Evolutionary conservation across 495 filamentous ascomycete genomes (phyloP).

Genomic region (Terfezia claveryi): DNA sequence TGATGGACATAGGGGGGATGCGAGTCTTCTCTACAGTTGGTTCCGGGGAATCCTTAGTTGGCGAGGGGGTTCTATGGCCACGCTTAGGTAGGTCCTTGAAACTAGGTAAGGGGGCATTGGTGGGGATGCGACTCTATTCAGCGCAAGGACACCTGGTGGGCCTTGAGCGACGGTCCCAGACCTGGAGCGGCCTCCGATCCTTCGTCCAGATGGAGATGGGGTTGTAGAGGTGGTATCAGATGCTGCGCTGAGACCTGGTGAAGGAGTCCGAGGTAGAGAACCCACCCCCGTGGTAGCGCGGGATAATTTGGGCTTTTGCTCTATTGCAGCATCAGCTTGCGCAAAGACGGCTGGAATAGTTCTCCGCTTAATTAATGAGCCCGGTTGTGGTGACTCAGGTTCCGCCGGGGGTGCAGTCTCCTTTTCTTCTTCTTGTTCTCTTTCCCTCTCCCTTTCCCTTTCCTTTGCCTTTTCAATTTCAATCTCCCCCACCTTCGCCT

Average conservation of each 20-base stretch:
- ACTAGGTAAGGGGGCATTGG: not conserved
- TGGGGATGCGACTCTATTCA: not conserved
- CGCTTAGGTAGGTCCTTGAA: not conserved
- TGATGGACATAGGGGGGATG: not conserved
- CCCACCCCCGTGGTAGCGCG: too few relatives aligned
- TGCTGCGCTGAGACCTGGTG: not conserved
- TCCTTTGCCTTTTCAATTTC: not conserved
- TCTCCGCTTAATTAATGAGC: not conserved
- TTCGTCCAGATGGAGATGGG: too few relatives aligned
- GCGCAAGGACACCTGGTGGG: not conserved
- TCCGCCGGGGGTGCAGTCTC: too few relatives aligned
- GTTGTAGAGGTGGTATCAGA: not conserved
- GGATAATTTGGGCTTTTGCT: too few relatives aligned
- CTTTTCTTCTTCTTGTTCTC: too few relatives aligned
- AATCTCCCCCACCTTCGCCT: not conserved
- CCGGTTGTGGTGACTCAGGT: too few relatives aligned
- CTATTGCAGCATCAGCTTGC: not conserved
- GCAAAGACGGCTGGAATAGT: not conserved
- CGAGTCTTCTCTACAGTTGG: not conserved
- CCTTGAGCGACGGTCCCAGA: not conserved
- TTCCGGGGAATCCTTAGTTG: not conserved
- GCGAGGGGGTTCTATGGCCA: not conserved
- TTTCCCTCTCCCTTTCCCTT: too few relatives aligned
- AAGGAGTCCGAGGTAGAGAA: not conserved
- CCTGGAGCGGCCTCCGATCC: not conserved